Conservation (phyloP, 805 yeast species). For the Sungouiella thailandica region DNA sequence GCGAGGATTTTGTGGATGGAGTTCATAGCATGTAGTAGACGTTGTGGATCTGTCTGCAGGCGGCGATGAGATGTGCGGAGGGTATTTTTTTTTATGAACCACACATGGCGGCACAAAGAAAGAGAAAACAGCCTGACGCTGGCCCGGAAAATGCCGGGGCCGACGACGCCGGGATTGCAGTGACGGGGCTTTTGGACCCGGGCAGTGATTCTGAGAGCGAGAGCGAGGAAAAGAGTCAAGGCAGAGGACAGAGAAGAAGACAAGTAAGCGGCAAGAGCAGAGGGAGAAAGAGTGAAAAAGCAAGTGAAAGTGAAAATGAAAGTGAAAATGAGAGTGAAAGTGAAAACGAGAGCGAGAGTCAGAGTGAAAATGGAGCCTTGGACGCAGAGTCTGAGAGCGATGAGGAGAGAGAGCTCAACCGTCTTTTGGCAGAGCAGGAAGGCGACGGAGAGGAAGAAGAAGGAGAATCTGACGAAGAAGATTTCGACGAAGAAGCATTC, state of each 20-base stretch:
- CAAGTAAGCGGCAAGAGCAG: slow-evolving; percentile 10
- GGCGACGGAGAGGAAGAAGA: slow-evolving; percentile 24
- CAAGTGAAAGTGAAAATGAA: slow-evolving; percentile 3
- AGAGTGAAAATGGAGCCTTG: too few relatives aligned
- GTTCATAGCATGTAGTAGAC: too few relatives aligned
- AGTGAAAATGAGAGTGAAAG: slow-evolving; percentile 5
- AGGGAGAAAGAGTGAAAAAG: too few relatives aligned
- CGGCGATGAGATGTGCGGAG: not conserved
- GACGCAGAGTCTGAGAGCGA: slow-evolving; percentile 48
- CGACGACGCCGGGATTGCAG: too few relatives aligned
- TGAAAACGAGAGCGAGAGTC: slow-evolving; percentile 14
- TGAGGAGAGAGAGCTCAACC: slow-evolving; percentile 49
- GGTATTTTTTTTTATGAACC: too few relatives aligned
- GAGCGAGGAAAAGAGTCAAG: slow-evolving; percentile 12
- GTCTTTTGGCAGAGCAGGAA: slow-evolving; percentile 53
- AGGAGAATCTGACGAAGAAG: slow-evolving; percentile 42
- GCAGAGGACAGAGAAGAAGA: slow-evolving; percentile 11
- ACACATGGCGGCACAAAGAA: too few relatives aligned
- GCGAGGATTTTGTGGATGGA: slow-evolving; percentile 42
- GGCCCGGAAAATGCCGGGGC: too few relatives aligned
- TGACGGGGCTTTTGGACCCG: too few relatives aligned
- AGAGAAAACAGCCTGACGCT: too few relatives aligned
- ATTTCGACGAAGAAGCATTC: slow-evolving; percentile 34
- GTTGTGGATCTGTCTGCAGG: too few relatives aligned
- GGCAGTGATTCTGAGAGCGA: too few relatives aligned